A percentile compares a stretch with the other conserved stretches of the same genome.
Conservation (phyloP, 2,329 filamentous ascomycete genomes). For the Colletotrichum theobromicola region DNA sequence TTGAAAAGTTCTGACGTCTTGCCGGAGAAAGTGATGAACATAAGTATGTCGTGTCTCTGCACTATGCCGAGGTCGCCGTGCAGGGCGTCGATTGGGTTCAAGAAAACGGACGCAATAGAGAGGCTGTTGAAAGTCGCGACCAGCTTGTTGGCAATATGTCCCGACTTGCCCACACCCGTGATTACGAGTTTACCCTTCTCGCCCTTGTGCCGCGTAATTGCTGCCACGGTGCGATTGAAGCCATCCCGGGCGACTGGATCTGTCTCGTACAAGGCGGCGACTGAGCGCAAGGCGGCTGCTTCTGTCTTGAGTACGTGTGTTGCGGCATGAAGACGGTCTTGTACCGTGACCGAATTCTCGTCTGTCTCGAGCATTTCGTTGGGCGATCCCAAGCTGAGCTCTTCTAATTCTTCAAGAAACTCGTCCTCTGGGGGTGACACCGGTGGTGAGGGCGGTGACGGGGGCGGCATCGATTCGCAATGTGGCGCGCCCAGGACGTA, state of each 20-base stretch:
- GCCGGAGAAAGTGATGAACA: slow-evolving; percentile 92
- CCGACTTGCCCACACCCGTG: slow-evolving; percentile 90
- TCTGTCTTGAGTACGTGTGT: slow-evolving; percentile 88
- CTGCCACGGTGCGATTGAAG: slow-evolving; percentile 74
- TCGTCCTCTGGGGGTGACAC: slow-evolving; percentile 18
- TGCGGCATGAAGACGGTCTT: slow-evolving; percentile 62
- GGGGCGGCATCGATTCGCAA: slow-evolving; percentile 47
- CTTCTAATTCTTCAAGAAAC: slow-evolving; percentile 16
- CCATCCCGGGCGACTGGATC: slow-evolving; percentile 70
- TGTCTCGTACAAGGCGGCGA: slow-evolving; percentile 79
- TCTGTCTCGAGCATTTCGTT: slow-evolving; percentile 25
- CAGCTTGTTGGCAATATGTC: slow-evolving; percentile 87
- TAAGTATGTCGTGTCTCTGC: slow-evolving; percentile 73
- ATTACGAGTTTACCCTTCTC: slow-evolving; percentile 79
- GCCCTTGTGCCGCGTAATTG: slow-evolving; percentile 66
- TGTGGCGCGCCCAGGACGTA: slow-evolving; percentile 47
- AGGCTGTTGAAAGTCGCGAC: slow-evolving; percentile 93
- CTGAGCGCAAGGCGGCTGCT: slow-evolving; percentile 74
- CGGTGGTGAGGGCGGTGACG: slow-evolving; percentile 53
- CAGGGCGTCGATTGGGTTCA: slow-evolving; percentile 90
- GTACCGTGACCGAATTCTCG: slow-evolving; percentile 17
- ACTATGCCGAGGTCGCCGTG: slow-evolving; percentile 92
- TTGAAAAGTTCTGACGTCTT: slow-evolving; percentile 82
- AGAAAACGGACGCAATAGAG: slow-evolving; percentile 77
- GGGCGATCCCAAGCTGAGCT: slow-evolving; percentile 18